phyloP scores from a whole-genome alignment of 805 yeast genomes.

The Lachancea sp. region DNA sequence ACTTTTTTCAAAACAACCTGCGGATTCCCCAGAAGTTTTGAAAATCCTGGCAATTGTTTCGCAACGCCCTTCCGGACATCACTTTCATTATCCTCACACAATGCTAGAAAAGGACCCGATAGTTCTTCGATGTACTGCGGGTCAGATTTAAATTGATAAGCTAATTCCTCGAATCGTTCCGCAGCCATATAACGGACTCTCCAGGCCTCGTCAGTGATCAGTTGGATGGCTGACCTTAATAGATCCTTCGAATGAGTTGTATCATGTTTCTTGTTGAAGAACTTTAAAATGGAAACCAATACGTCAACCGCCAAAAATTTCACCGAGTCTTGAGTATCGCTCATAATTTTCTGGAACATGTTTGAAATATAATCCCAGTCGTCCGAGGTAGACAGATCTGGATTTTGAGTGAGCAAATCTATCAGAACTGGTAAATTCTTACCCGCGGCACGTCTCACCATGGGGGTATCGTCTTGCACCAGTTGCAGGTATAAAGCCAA shows the following conservation, averaged over 20 bases:
- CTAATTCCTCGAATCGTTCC: slow-evolving; percentile 77
- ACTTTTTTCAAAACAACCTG: slow-evolving; percentile 58
- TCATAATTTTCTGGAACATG: slow-evolving; percentile 72
- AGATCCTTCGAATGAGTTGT: slow-evolving; percentile 55
- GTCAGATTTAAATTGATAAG: slow-evolving; percentile 53
- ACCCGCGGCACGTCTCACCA: slow-evolving; percentile 96
- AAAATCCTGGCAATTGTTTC: slow-evolving; percentile 77
- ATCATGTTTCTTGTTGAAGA: slow-evolving; percentile 54
- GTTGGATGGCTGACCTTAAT: slow-evolving; percentile 56
- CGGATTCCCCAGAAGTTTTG: slow-evolving; percentile 43
- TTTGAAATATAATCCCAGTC: slow-evolving; percentile 75
- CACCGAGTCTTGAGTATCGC: slow-evolving; percentile 92
- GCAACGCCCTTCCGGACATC: slow-evolving; percentile 95
- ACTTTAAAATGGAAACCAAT: slow-evolving; percentile 70
- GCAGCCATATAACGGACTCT: slow-evolving; percentile 97
- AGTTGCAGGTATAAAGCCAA: slow-evolving; percentile 62
- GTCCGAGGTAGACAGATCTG: slow-evolving; percentile 43
- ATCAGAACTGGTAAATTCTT: slow-evolving; percentile 71
- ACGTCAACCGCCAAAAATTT: slow-evolving; percentile 85
- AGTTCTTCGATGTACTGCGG: slow-evolving; percentile 47
- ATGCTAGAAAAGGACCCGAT: slow-evolving; percentile 55
- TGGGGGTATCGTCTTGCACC: slow-evolving; percentile 88
- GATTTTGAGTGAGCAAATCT: slow-evolving; percentile 46
- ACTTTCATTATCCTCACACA: slow-evolving; percentile 89
- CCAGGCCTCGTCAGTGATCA: slow-evolving; percentile 91